Conservation (phyloP, 768 basidiomycete genomes). For the Cystobasidium ongulense region DNA sequence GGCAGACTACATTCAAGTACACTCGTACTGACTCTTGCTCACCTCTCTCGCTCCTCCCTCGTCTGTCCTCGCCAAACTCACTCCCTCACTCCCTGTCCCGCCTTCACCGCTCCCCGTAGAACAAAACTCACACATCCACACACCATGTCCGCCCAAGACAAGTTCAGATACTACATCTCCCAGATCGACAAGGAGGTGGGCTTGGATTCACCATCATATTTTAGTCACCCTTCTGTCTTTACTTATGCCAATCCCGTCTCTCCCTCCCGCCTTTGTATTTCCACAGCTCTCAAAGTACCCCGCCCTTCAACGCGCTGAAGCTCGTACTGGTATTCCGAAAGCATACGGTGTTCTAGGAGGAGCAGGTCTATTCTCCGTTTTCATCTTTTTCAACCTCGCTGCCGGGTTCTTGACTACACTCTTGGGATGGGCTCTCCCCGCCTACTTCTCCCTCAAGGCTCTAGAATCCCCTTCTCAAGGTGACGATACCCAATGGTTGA, state of each 20-base stretch:
- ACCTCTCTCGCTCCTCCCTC: not conserved
- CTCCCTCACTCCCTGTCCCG: not conserved
- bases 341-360: slow-evolving; percentile 73
- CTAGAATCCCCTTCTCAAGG: slow-evolving; percentile 70
- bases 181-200: slow-evolving; percentile 96
- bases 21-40: not conserved
- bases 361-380: slow-evolving; percentile 57
- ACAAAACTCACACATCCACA: not conserved
- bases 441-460: slow-evolving; percentile 89
- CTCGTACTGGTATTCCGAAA: slow-evolving; percentile 87
- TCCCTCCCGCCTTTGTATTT: not conserved
- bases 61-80: not conserved
- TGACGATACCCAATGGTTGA: slow-evolving; percentile 50
- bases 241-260: not conserved
- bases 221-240: not conserved
- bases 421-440: slow-evolving; percentile 88
- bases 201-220: slow-evolving; percentile 23
- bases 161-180: slow-evolving; percentile 55
- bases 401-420: slow-evolving; percentile 88
- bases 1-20: too few relatives aligned
- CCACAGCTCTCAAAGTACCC: slow-evolving; percentile 64
- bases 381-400: slow-evolving; percentile 80
- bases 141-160: slow-evolving; percentile 37
- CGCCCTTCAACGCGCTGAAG: slow-evolving; percentile 66
- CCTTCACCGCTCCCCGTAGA: not conserved